These are phyloP conservation scores for Metarhizium rileyi DNA, from an alignment of 2,329 filamentous ascomycete species.

Conservation along the genomic window DNA sequence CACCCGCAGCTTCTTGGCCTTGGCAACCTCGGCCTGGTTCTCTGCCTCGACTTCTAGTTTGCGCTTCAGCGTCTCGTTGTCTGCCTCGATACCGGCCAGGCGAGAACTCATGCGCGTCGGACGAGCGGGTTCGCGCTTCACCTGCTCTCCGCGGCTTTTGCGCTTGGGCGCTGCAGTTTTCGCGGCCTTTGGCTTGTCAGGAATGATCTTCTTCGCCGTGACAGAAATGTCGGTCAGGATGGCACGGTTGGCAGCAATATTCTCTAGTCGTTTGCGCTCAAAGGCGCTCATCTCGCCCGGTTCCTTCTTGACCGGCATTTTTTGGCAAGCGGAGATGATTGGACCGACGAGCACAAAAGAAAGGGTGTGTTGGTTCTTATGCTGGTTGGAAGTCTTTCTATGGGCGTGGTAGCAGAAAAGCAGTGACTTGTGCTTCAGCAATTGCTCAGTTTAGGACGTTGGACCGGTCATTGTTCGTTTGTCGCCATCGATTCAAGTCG, in stretches of 20 bases:
- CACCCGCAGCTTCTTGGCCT: slow-evolving; percentile 48
- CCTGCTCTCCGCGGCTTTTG: slow-evolving; percentile 26
- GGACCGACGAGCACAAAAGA: background rate
- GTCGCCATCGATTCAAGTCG: background rate
- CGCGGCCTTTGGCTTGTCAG: slow-evolving; percentile 38
- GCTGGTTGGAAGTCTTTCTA: background rate
- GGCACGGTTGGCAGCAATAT: slow-evolving; percentile 78
- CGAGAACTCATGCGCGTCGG: slow-evolving; percentile 50
- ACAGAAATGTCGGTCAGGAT: slow-evolving; percentile 68
- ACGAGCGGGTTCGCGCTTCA: slow-evolving; percentile 36
- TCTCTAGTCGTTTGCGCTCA: slow-evolving; percentile 73
- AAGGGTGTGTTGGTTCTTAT: background rate
- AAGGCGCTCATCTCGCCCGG: slow-evolving; percentile 62
- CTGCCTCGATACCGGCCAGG: slow-evolving; percentile 43
- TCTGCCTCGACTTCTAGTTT: slow-evolving; percentile 42
- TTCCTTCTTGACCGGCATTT: slow-evolving; percentile 40
- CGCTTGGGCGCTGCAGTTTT: slow-evolving; percentile 29
- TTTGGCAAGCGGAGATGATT: slow-evolving; percentile 1
- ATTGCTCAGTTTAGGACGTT: background rate
- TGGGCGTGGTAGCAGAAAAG: background rate
- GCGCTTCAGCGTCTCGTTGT: slow-evolving; percentile 36
- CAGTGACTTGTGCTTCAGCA: background rate
- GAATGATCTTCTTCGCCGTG: slow-evolving; percentile 59
- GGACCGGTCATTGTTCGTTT: background rate
- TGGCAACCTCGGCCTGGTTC: slow-evolving; percentile 28